Conservation (phyloP, 2,329 filamentous ascomycete genomes). For the Botryotinia convoluta region DNA sequence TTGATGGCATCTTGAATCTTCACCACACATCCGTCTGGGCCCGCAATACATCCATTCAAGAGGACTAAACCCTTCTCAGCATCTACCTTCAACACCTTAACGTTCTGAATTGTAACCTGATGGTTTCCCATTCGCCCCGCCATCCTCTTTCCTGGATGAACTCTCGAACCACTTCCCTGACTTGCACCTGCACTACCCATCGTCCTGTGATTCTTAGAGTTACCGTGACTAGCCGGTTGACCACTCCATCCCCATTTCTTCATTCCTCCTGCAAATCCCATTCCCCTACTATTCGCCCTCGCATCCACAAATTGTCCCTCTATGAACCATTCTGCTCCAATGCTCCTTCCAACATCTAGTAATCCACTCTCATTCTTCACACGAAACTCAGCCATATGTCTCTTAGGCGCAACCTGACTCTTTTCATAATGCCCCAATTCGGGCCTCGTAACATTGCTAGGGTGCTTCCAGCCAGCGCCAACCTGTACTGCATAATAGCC, state of each 20-base stretch:
- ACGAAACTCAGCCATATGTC: constrained; percentile 80
- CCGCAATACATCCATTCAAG: constrained; percentile 81
- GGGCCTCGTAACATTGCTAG: constrained; percentile 76
- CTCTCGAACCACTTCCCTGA: constrained; percentile 88
- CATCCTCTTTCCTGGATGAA: constrained; percentile 97
- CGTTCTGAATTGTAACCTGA: constrained; percentile 84
- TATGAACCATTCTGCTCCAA: constrained; percentile 88
- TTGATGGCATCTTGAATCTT: constrained; percentile 88
- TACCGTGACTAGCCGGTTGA: constrained; percentile 90
- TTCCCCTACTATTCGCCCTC: constrained; percentile 73
- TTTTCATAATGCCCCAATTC: constrained; percentile 84
- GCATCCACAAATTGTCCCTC: constrained; percentile 90
- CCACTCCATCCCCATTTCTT: constrained; percentile 89
- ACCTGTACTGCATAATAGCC: constrained; percentile 96
- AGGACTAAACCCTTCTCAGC: constrained; percentile 82
- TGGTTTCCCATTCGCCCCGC: constrained; percentile 91
- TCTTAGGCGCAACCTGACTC: constrained; percentile 79
- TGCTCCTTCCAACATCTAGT: constrained; percentile 68
- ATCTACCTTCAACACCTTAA: constrained; percentile 86
- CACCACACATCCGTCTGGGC: constrained; percentile 82
- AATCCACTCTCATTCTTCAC: constrained; percentile 73
- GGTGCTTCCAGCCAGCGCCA: constrained; percentile 71
- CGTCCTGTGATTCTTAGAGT: constrained; percentile 88
- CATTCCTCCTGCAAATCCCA: constrained; percentile 97
- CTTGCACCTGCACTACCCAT: constrained; percentile 87